phyloP scores from a whole-genome alignment of 345 rosid genomes.

The Citrus australasica region DNA sequence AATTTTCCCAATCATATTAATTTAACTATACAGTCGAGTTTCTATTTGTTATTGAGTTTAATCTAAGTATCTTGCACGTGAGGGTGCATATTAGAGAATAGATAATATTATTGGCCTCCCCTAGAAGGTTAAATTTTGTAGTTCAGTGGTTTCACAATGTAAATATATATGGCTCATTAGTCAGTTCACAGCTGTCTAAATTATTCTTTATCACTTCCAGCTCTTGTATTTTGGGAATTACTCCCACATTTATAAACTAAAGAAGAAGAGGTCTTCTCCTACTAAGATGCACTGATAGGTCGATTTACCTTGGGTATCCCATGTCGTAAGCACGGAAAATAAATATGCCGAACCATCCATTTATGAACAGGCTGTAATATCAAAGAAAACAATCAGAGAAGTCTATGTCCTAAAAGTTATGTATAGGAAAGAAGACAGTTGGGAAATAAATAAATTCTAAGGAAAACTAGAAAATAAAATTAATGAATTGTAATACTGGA shows the following conservation, averaged over 20 bases:
- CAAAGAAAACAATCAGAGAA: conserved; percentile 4
- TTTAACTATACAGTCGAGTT: background rate
- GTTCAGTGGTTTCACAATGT: background rate
- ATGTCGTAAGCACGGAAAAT: conserved; percentile 79
- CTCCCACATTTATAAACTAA: background rate
- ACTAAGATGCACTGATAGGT: background rate
- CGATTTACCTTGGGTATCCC: conserved; percentile 72
- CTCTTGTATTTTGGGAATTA: background rate
- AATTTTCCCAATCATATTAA: background rate
- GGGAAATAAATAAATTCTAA: background rate
- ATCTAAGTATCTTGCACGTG: background rate
- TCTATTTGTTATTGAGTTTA: background rate
- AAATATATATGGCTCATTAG: background rate
- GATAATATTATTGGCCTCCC: background rate
- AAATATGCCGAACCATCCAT: conserved; percentile 98
- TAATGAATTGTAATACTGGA: background rate
- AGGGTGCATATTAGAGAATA: background rate
- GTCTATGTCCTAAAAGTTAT: background rate
- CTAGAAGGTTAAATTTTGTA: background rate
- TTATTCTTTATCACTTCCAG: background rate
- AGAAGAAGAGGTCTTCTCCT: background rate
- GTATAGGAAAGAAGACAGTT: background rate
- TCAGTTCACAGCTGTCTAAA: background rate
- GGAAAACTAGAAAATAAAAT: background rate
- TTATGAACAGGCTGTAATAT: conserved; percentile 90